phyloP scores from a whole-genome alignment of 257 asterid genomes.

The Solanum lycopersicoides region DNA sequence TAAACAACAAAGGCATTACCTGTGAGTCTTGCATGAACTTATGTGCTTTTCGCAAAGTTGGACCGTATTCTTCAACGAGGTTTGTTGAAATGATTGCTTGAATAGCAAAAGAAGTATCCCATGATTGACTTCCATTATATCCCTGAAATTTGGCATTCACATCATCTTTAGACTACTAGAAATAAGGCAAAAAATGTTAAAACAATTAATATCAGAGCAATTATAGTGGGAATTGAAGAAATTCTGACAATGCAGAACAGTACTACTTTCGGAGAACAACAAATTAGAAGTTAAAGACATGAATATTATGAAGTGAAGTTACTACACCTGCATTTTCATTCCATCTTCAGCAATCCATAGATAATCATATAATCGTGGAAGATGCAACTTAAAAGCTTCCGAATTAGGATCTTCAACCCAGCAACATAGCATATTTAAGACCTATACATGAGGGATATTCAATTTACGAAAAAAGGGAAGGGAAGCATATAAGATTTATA shows the following conservation, averaged over 20 bases:
- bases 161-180: not conserved
- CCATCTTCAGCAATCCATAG: constrained; percentile 31
- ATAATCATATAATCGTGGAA: constrained; percentile 15
- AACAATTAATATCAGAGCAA: not conserved
- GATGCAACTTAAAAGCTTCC: constrained; percentile 1
- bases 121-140: constrained; percentile 42
- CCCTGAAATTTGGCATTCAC: constrained; percentile 15
- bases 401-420: constrained; percentile 11
- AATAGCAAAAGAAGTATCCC: constrained; percentile 7
- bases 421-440: constrained; percentile 5
- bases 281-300: not conserved
- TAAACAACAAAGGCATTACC: not conserved
- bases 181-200: not conserved
- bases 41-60: not conserved
- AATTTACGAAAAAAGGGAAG: not conserved
- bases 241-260: not conserved
- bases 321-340: constrained; percentile 48
- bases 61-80: constrained; percentile 7
- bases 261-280: not conserved
- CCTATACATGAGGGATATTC: not conserved
- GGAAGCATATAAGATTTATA: not conserved
- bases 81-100: constrained; percentile 5
- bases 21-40: not conserved
- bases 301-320: not conserved
- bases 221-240: not conserved